Conservation (phyloP, 768 basidiomycete species). For the Leccinum variicolor region DNA sequence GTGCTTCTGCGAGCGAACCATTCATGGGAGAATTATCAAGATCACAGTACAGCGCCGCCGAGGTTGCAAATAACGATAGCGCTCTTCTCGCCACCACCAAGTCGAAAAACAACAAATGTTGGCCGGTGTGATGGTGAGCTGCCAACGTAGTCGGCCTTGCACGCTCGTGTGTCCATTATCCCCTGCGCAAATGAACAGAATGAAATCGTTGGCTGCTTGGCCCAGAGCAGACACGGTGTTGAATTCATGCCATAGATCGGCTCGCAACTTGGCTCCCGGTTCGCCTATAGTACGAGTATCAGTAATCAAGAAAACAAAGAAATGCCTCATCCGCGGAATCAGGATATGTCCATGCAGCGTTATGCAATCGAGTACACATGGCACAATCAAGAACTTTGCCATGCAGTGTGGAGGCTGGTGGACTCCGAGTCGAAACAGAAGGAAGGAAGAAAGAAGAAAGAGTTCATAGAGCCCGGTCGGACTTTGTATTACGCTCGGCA, state of each 20-base stretch:
- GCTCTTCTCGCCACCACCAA: background rate
- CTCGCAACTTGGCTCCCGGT: background rate
- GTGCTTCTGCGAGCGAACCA: background rate
- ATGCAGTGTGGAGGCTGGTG: background rate
- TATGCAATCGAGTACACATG: background rate
- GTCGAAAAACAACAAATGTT: background rate
- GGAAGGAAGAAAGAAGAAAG: too few relatives aligned
- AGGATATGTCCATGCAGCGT: background rate
- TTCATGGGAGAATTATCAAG: background rate
- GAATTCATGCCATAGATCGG: background rate
- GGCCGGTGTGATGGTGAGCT: background rate
- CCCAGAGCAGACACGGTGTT: too few relatives aligned
- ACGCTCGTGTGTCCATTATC: background rate
- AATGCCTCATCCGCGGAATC: background rate
- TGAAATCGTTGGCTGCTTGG: too few relatives aligned
- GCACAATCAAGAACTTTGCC: background rate
- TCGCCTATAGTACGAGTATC: background rate
- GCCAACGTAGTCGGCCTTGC: background rate
- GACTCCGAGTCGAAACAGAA: background rate
- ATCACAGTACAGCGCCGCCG: background rate
- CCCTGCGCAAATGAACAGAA: background rate
- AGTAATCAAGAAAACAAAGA: background rate
- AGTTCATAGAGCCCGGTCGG: background rate
- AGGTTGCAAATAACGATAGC: background rate
- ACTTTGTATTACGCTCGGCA: background rate